phyloP scores from a whole-genome alignment of 441 rosid genomes.

The Theobroma grandiflorum region DNA sequence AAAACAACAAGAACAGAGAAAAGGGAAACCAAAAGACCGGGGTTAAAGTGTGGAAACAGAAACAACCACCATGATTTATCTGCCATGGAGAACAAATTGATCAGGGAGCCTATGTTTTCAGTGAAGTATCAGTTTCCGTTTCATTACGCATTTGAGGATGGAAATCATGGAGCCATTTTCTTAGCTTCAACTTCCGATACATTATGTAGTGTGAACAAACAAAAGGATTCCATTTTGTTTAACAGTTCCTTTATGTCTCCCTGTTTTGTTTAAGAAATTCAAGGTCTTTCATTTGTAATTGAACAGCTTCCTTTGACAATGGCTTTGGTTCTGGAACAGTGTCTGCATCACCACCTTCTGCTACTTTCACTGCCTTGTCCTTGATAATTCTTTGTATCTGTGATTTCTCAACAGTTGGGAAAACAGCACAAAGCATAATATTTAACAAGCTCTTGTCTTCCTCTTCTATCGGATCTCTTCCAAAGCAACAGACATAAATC shows the following conservation, averaged over 20 bases:
- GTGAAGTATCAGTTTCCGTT: background rate
- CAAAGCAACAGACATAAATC: constrained; percentile 78
- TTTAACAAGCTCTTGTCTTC: constrained; percentile 73
- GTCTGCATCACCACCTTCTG: constrained; percentile 62
- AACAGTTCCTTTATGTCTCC: constrained; percentile 45
- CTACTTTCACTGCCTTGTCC: constrained; percentile 69
- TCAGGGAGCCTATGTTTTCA: background rate
- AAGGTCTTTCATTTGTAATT: constrained; percentile 94
- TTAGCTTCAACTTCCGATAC: constrained; percentile 1
- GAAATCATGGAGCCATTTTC: constrained; percentile 4
- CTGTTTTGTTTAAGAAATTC: constrained; percentile 80
- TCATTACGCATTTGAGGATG: background rate
- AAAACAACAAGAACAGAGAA: background rate
- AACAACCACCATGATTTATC: background rate
- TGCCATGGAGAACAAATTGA: background rate
- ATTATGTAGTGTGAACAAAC: background rate
- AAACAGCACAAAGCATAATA: constrained; percentile 70
- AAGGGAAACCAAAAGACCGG: background rate
- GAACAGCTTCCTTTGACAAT: constrained; percentile 76
- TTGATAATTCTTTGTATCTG: constrained; percentile 67
- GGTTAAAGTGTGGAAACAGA: background rate
- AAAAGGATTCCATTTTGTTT: background rate
- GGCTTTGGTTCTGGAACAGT: constrained; percentile 55
- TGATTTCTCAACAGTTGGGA: constrained; percentile 61
- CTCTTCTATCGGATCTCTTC: constrained; percentile 69